These are phyloP conservation scores for Phytophthora sansomeana DNA, from an alignment of 352 stramenopile genomes.

Conservation along the genomic window DNA sequence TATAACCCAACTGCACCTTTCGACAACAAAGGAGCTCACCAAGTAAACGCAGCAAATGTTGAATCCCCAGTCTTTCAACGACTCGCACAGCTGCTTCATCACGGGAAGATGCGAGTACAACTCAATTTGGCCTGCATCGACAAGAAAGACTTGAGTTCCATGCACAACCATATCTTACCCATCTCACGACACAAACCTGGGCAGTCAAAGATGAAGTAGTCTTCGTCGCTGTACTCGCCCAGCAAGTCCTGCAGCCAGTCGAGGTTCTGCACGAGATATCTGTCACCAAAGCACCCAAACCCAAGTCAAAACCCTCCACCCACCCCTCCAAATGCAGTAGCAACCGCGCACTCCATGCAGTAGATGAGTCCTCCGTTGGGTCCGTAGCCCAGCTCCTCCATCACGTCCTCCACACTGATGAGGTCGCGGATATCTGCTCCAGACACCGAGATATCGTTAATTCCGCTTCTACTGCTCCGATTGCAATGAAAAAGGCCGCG, in stretches of 20 bases:
- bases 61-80: conserved; percentile 88
- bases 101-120: conserved; percentile 93
- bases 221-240: conserved; percentile 90
- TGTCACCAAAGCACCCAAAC: conserved; percentile 24
- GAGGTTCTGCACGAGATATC: conserved; percentile 93
- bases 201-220: conserved; percentile 99
- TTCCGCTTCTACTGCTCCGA: conserved; percentile 8
- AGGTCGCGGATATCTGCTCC: conserved; percentile 94
- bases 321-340: conserved; percentile 22
- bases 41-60: conserved; percentile 92
- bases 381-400: conserved; percentile 97
- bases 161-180: not conserved
- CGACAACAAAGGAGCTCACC: conserved; percentile 36
- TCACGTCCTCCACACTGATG: conserved; percentile 97
- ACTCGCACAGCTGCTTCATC: conserved; percentile 90
- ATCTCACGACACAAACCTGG: conserved; percentile 78
- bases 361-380: conserved; percentile 99
- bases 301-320: conserved; percentile 9
- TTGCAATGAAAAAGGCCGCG: conserved; percentile 24
- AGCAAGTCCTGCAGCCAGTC: conserved; percentile 96
- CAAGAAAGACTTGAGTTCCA: conserved; percentile 10
- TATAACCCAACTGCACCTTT: not conserved
- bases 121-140: conserved; percentile 87
- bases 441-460: conserved; percentile 15
- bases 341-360: conserved; percentile 97